Evolutionary conservation across 192 early-diverging fungal species (phyloP).

Genomic region (Backusella tarrabulga): DNA sequence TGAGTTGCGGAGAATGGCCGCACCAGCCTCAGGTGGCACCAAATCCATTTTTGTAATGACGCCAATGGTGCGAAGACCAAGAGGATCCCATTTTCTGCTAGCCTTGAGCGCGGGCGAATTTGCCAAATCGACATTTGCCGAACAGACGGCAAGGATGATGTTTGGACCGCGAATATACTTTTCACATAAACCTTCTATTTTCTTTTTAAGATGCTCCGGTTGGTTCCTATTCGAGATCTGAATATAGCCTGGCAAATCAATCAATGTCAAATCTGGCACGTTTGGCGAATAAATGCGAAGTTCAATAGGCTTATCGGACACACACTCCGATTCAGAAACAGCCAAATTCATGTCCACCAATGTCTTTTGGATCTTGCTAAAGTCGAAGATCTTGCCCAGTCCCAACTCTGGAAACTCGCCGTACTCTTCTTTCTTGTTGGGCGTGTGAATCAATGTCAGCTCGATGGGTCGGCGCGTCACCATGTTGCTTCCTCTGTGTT

Average conservation of each 20-base stretch:
- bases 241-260: slow-evolving; percentile 87
- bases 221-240: slow-evolving; percentile 83
- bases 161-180: slow-evolving; percentile 79
- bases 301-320: slow-evolving; percentile 81
- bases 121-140: slow-evolving; percentile 84
- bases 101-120: slow-evolving; percentile 82
- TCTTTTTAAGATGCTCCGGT: slow-evolving; percentile 71
- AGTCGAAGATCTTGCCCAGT: slow-evolving; percentile 87
- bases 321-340: slow-evolving; percentile 90
- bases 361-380: slow-evolving; percentile 88
- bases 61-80: slow-evolving; percentile 79
- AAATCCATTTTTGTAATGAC: slow-evolving; percentile 89
- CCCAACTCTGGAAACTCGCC: slow-evolving; percentile 85
- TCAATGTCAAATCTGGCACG: slow-evolving; percentile 80
- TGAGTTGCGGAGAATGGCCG: slow-evolving; percentile 79
- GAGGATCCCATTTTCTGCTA: slow-evolving; percentile 74
- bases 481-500: slow-evolving; percentile 70
- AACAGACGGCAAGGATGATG: slow-evolving; percentile 82
- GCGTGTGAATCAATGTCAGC: slow-evolving; percentile 81
- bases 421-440: slow-evolving; percentile 71
- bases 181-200: slow-evolving; percentile 83
- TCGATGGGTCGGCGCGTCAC: slow-evolving; percentile 84
- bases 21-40: slow-evolving; percentile 77
- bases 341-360: slow-evolving; percentile 94
- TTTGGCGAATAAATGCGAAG: slow-evolving; percentile 82